Percentiles rank a stretch among this genome's conserved stretches.
Evolutionary conservation across 306 rosid genomes (phyloP).

Genomic region (Biancaea sappan): DNA sequence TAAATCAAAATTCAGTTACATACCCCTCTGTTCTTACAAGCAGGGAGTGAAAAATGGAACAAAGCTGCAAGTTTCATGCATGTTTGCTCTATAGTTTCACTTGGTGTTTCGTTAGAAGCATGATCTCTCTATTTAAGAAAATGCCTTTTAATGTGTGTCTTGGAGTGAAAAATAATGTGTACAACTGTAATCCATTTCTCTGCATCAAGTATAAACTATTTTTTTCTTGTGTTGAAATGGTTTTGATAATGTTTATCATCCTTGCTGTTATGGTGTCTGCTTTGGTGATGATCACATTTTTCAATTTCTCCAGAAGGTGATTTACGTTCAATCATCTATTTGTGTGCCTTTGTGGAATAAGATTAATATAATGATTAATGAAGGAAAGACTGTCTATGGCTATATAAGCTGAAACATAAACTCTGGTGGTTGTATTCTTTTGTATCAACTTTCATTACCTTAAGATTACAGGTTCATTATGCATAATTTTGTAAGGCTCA

Average conservation of each 20-base stretch:
- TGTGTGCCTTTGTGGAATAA: conserved; percentile 36
- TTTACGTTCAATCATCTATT: conserved; percentile 33
- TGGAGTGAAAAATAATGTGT: conserved; percentile 38
- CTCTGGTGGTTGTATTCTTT: background rate
- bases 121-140: conserved; percentile 66
- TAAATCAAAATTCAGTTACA: conserved; percentile 31
- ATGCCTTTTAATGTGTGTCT: too few relatives aligned
- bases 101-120: conserved; percentile 31
- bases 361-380: conserved; percentile 30
- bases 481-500: conserved; percentile 21
- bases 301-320: conserved; percentile 40
- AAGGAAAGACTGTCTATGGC: too few relatives aligned
- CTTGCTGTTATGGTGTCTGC: conserved; percentile 9
- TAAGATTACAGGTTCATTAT: conserved; percentile 3
- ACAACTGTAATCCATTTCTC: conserved; percentile 24
- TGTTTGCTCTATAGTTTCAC: conserved; percentile 26
- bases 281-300: conserved; percentile 55
- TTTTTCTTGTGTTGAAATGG: conserved; percentile 19
- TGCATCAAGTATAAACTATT: conserved; percentile 23
- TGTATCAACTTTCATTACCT: background rate
- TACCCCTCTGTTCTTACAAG: conserved; percentile 28
- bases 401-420: too few relatives aligned
- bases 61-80: conserved; percentile 40
- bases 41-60: conserved; percentile 35
- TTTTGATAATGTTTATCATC: conserved; percentile 23